Evolutionary conservation across 129 eudicot species (phyloP).

Genomic region (Oenanthe sinensis): DNA sequence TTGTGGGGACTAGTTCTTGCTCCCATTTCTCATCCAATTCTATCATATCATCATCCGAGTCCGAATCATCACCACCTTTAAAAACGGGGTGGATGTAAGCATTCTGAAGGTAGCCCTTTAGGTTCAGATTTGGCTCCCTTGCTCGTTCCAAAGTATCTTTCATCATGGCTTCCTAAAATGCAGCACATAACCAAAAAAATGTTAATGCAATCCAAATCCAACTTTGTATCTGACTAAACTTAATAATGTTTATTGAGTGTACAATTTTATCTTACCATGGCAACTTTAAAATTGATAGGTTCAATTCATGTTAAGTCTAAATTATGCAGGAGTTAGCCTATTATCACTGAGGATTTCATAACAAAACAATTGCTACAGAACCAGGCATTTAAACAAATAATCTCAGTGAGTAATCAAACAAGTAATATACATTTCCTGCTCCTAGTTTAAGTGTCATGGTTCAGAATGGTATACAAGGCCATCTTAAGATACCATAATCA

Average conservation of each 20-base stretch:
- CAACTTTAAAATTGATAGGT: not conserved
- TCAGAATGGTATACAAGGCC: not conserved
- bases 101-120: conserved; percentile 70
- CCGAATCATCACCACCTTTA: conserved; percentile 30
- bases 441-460: not conserved
- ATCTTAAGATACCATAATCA: not conserved
- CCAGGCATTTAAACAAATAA: not conserved
- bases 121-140: conserved; percentile 70
- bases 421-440: not conserved
- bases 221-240: not conserved
- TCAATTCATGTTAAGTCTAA: not conserved
- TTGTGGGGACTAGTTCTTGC: conserved; percentile 67
- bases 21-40: conserved; percentile 24
- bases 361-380: not conserved
- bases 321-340: not conserved
- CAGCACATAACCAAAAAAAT: not conserved
- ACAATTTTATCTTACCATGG: not conserved
- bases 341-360: not conserved
- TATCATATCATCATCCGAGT: conserved; percentile 28
- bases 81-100: conserved; percentile 80
- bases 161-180: conserved; percentile 81
- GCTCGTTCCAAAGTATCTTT: conserved; percentile 95
- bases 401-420: not conserved
- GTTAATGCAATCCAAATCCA: not conserved
- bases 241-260: not conserved